Evolutionary conservation across 495 filamentous ascomycete genomes (phyloP), one percentile per base, ranked within the genome.

Genomic region (Penicillium simplicissimum): DNA sequence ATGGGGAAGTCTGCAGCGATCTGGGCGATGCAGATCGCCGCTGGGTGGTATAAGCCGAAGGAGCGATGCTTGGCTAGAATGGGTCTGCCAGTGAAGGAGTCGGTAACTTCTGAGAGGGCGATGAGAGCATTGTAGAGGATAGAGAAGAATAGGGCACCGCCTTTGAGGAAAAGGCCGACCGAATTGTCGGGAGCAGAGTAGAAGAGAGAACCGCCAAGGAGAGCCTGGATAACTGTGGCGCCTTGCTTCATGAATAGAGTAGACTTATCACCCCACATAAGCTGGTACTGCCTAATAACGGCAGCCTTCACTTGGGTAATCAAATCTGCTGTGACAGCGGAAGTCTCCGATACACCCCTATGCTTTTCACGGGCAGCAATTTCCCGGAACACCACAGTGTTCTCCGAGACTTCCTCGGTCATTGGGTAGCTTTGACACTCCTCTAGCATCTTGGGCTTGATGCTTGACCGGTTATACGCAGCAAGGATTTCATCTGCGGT

Each of bases 11-110:
- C 23, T 1, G 23, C 23, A 25, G 23, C 23, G 23, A 25, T 25
- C 23, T 25, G 85, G 36, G 83, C 66, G 11, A 88, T 59, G 3
- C 87, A 74, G 1, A 90, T 68, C 0, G 89, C 88, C 3, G 86
- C 81, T 8, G 89, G 89, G 6, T 87, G 82, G 69, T 87, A 90
- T 59, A 90, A 86, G 21, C 84, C 85, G 67, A 90, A 91, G 19
- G 77, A 76, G 64, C 87, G 86, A 71, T 93, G 90, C 59, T 90
- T 90, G 54, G 87, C 79, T 9, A 92, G 72, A 40, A 93, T 85
- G 1, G 85, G 88, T n/a, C 88, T 82, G 0, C 83, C 81, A 8
- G 78, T 75, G 66, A 90, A 90, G 0, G 88, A 85, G 34, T 85
- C 79, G 31, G 83, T 88, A 17, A 90, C 77, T 66, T 92, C 89